These are phyloP conservation scores for Mucor racemosus DNA, from an alignment of 371 early-diverging fungal species.

Conservation along the genomic window DNA sequence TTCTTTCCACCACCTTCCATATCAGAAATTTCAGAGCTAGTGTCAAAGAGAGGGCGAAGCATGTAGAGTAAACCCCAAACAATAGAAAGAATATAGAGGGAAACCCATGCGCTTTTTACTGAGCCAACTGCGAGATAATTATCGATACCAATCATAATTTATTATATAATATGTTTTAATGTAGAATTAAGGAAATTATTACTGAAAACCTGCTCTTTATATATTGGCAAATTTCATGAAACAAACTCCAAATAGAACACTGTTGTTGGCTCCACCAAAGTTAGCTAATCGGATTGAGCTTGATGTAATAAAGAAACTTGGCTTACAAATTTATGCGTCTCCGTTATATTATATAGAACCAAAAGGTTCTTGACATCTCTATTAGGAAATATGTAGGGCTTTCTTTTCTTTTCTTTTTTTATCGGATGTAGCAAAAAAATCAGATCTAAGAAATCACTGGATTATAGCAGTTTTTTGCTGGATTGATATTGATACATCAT, in stretches of 20 bases:
- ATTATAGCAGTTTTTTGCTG: neutral
- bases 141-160: conserved; percentile 16
- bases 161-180: neutral
- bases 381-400: neutral
- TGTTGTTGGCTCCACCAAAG: neutral
- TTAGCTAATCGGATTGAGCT: neutral
- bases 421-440: neutral
- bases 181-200: neutral
- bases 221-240: neutral
- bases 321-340: neutral
- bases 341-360: neutral
- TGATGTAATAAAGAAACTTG: neutral
- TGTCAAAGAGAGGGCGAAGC: conserved; percentile 1
- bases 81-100: conserved; percentile 12
- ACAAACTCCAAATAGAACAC: neutral
- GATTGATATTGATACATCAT: neutral
- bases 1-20: conserved; percentile 8
- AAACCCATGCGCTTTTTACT: conserved; percentile 15
- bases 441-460: neutral
- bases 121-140: conserved; percentile 10
- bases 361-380: neutral
- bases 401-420: neutral
- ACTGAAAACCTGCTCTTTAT: neutral
- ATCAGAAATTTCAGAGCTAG: neutral
- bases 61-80: conserved; percentile 9